These are phyloP conservation scores for Takashimella koratensis DNA, from an alignment of 1,284 basidiomycete species.

Conservation along the genomic window DNA sequence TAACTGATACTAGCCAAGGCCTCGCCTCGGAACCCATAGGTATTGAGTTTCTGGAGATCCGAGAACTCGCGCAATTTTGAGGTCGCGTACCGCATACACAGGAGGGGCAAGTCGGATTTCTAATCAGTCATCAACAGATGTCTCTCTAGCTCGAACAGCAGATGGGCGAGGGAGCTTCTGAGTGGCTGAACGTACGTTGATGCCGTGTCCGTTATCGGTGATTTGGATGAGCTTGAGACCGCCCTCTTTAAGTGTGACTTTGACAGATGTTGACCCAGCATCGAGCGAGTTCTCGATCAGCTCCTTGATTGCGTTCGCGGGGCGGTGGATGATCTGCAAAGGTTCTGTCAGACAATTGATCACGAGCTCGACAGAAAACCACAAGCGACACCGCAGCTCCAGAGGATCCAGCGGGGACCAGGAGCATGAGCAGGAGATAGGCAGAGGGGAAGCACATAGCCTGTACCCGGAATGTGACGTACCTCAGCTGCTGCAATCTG, in stretches of 20 bases:
- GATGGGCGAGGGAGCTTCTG: not conserved
- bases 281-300: slow-evolving; percentile 93
- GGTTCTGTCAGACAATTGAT: not conserved
- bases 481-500: slow-evolving; percentile 62
- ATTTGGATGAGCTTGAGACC: slow-evolving; percentile 94
- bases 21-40: slow-evolving; percentile 97
- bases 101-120: slow-evolving; percentile 75
- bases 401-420: too few species aligned
- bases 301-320: slow-evolving; percentile 94
- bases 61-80: slow-evolving; percentile 86
- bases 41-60: slow-evolving; percentile 78
- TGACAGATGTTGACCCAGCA: slow-evolving; percentile 82
- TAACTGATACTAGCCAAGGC: slow-evolving; percentile 95
- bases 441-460: too few species aligned
- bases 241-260: slow-evolving; percentile 87
- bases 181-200: slow-evolving; percentile 60
- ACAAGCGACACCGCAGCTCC: too few species aligned
- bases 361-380: not conserved
- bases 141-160: too few species aligned
- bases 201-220: slow-evolving; percentile 93
- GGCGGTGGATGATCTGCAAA: slow-evolving; percentile 86
- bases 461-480: slow-evolving; percentile 12
- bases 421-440: not conserved
- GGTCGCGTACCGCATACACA: slow-evolving; percentile 94
- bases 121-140: slow-evolving; percentile 27